phyloP scores from a whole-genome alignment of 345 rosid species.

The Salix exigua region DNA sequence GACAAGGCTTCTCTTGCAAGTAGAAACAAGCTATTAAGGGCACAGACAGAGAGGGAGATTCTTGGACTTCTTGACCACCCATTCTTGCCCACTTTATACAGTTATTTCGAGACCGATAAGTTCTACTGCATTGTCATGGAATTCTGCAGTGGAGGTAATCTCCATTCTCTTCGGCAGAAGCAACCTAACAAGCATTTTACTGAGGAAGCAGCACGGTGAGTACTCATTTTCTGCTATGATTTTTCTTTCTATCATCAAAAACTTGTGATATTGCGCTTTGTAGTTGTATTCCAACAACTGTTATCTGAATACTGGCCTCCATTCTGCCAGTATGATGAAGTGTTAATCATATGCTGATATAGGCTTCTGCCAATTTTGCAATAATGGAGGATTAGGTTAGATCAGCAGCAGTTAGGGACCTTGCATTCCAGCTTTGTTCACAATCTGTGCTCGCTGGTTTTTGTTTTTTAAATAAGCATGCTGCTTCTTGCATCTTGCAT shows the following conservation, averaged over 20 bases:
- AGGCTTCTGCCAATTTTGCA: not conserved
- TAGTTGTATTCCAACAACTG: not conserved
- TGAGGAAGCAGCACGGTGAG: conserved; percentile 32
- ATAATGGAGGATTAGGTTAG: not conserved
- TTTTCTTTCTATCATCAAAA: not conserved
- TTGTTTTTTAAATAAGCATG: not conserved
- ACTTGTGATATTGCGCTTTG: not conserved
- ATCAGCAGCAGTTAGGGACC: not conserved
- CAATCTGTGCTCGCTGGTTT: not conserved
- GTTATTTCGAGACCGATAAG: conserved; percentile 36
- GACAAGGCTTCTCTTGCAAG: conserved; percentile 71
- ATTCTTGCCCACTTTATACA: conserved; percentile 31
- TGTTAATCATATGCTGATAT: not conserved
- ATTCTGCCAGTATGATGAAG: not conserved
- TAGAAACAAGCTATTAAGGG: conserved; percentile 67
- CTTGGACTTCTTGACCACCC: conserved; percentile 36
- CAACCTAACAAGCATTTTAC: conserved; percentile 28
- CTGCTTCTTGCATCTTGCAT: not conserved
- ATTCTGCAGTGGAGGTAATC: conserved; percentile 35
- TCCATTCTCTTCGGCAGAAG: conserved; percentile 34
- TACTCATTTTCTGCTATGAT: not conserved
- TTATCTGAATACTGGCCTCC: not conserved
- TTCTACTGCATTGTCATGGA: conserved; percentile 37
- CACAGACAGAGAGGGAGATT: conserved; percentile 37
- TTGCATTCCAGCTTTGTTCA: not conserved